phyloP scores from a whole-genome alignment of 1,284 basidiomycete species.

The Porogramme epimiltina region DNA sequence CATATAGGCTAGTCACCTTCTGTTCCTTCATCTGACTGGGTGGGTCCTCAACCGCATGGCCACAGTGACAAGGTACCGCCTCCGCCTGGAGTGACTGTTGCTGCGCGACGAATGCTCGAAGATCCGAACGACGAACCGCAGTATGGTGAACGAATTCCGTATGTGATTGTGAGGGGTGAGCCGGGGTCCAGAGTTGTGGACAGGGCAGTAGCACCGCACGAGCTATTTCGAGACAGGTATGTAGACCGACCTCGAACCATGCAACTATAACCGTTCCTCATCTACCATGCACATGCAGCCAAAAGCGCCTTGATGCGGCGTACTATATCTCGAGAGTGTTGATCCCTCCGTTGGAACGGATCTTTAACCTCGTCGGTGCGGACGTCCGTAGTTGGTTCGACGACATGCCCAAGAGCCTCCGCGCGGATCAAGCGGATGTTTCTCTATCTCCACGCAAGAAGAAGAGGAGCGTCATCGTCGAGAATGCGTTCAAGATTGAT shows the following conservation, averaged over 20 bases:
- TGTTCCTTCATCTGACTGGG: neutral
- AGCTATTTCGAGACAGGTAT: conserved; percentile 74
- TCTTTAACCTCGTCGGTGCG: conserved; percentile 92
- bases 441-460: conserved; percentile 50
- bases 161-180: conserved; percentile 78
- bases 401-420: conserved; percentile 75
- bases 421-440: conserved; percentile 35
- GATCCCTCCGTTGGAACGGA: conserved; percentile 86
- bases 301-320: conserved; percentile 73
- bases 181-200: conserved; percentile 78
- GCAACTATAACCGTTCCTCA: conserved; percentile 2
- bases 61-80: conserved; percentile 81
- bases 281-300: conserved; percentile 36
- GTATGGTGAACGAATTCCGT: conserved; percentile 93
- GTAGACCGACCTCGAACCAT: conserved; percentile 10
- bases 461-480: conserved; percentile 33
- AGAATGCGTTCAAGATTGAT: conserved; percentile 59
- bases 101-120: conserved; percentile 71
- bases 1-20: conserved; percentile 69
- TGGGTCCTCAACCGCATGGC: neutral
- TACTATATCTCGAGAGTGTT: conserved; percentile 92
- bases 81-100: conserved; percentile 89
- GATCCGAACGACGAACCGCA: conserved; percentile 87
- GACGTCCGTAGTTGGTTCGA: conserved; percentile 90
- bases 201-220: conserved; percentile 79